Evolutionary conservation across 2,329 filamentous ascomycete species (phyloP), one percentile per base, ranked within the genome.

Genomic region (Fusarium sp.): DNA sequence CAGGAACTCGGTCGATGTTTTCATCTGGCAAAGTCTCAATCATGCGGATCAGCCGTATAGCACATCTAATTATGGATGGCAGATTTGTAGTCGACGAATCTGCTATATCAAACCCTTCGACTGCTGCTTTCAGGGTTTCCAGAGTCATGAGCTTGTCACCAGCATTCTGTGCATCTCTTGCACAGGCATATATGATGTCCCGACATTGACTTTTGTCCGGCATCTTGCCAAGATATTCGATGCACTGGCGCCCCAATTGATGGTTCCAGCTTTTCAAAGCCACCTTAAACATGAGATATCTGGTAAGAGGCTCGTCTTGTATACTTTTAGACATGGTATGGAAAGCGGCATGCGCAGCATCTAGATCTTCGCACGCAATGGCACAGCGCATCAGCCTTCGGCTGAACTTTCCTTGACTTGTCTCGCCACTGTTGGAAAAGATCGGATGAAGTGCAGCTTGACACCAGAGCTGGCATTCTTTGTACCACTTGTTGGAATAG

Each of bases 341-440:
- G 69, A 91, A 90, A 1, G 86, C 52, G 4, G 64, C 56, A 10
- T 57, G 57, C 4, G 76, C 78, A 13, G 69, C 58, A 14, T 77
- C 73, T 8, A 63, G 40, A 40, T 79, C 69, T 29, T 71, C 71
- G 13, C 71, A 84, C 32, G 86, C 84, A 12, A 96, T 80, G 4
- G 89, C 88, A 75, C 91, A 95, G 6, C 91, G 80, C 6, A 97
- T 88, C 9, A 92, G 80, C 76, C 93, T 97, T 60, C 94, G 94
- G 42, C 40, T 57, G 65, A 96, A 84, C 67, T 92, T 94, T 7
- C 87, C 87, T 58, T 85, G 85, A 76, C 94, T 96, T 3, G 85
- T 72, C 4, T 89, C 84, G 2, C 92, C 91, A 24, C 88, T 87
- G 52, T 87, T 87, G 14, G 85, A 80, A 69, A 98, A 94, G 0